Evolutionary conservation across 208 protist genomes (phyloP), one percentile per base, ranked within the genome.

Genomic region (Histomonas meleagridis): DNA sequence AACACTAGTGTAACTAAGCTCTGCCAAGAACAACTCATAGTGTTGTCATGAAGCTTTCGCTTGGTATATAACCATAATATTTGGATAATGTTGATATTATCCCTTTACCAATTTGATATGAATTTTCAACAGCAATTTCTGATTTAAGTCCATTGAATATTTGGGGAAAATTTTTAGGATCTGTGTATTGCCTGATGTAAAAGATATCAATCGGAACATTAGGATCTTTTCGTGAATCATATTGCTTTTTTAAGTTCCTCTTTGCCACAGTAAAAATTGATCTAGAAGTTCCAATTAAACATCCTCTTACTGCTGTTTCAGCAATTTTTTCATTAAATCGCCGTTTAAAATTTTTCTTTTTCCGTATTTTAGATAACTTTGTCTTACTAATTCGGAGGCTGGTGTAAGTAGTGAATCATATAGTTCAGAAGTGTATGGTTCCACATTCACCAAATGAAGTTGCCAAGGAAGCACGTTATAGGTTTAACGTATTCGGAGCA

Each of bases 401-500:
- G 76, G 76, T 35, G 51, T 16, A 35, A 86, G 46, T 18, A 86
- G 46, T 14, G 14, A 26, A 35, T 46, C 55, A 28, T 86, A 86
- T 5, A 86, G 9, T 35, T 86, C 76, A 38, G 76, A 86, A 10
- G 76, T 86, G 38, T 86, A 86, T 86, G 76, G 76, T 38, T 86
- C 76, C 32, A 51, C 46, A 86, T 43, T 86, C 4, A 86, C 40
- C 9, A 86, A 86, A 18, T n/a, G 7, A 86, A 51, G 55, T n/a
- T 86, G n/a, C n/a, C n/a, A n/a, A n/a, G n/a, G n/a, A n/a, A n/a
- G n/a, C n/a, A n/a, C n/a, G n/a, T n/a, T n/a, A n/a, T n/a, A n/a
- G n/a, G n/a, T n/a, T n/a, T n/a, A n/a, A n/a, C n/a, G n/a, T n/a
- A n/a, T n/a, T n/a, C n/a, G n/a, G n/a, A n/a, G n/a, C n/a, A n/a